Evolutionary conservation across 2,329 filamentous ascomycete species (phyloP), one percentile per base, ranked within the genome.

Genomic region (Domatiomyces catenatus): DNA sequence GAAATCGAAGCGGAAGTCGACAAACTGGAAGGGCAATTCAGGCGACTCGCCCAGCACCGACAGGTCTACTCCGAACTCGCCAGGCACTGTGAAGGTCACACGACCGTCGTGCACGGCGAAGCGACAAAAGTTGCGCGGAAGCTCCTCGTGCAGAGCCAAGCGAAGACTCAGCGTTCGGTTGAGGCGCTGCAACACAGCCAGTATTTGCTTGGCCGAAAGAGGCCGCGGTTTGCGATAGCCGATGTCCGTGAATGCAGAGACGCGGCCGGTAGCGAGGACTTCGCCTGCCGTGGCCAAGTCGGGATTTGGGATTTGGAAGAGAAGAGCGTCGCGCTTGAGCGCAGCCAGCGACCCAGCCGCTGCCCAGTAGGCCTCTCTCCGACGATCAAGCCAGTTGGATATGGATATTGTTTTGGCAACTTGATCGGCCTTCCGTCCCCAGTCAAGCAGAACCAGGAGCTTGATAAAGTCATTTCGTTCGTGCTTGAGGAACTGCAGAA

Each of bases 11-110:
- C 89, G 80, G 60, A 96, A 81, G 64, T 96, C 89, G 54, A 96
- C 85, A 63, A 96, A 94, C 74, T 84, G 95, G 63, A 94, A 93
- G 60, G 93, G 89, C 49, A 84, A 83, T 28, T 80, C 73, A 17
- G 81, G 78, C 57, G 92, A 83, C 62, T 96, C 89, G 58, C 89
- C 84, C 17, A 85, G 86, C 55, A 96, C 84, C 1, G 88, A 89
- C 48, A 98, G 75, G 63, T 96, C 92, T 18, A 96, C 79, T 64
- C 96, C 90, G 60, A 95, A 95, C 64, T 96, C 90, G 49, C 79
- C 78, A 2, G 78, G 71, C 1, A 96, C 84, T 46, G 72, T 77
- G 65, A 98, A 98, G 0, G 88, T 96, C 5, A 85, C 90, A 47
- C 90, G 80, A n/a, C 93, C 92, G 48, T 86, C 84, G 48, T 77